Base-by-base conservation (phyloP, 2,329 filamentous ascomycete genomes). In the Penicillium frequentans region DNA sequence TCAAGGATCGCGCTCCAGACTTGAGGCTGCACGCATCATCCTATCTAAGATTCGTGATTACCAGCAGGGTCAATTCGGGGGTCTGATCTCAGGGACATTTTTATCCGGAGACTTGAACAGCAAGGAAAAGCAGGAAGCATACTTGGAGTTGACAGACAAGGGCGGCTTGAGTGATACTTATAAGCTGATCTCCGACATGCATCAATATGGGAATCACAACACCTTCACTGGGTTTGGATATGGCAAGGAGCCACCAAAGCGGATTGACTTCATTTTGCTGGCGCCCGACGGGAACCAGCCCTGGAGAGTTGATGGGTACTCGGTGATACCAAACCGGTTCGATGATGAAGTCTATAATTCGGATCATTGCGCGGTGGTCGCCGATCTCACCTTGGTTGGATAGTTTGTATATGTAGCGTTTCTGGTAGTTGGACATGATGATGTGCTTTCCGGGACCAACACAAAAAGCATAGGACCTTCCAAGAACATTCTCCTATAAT, bases 51-150 rank as follows among this genome's bases (percentile, higher is more conserved):
- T 83, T 42, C 61, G 72, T 37, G 63, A 72, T 52, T 70, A 73
- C 46, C 63, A 59, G 26, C 58, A 60, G 26, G 64, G 65, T 3
- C 52, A 64, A n/a, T 67, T 62, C 29, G 60, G 63, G 7, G 50
- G 65, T 9, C 42, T 61, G 23, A 68, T 76, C 23, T 66, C 78
- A 1, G 80, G 79, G 1, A 73, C 81, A 27, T 79, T 84, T 60
- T 70, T 86, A 2, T 73, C 78, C 0, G 84, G 84, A 1, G 84
- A 86, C 64, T 76, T 86, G 58, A 86, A 86, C 61, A 82, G 79
- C 51, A 68, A 80, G 58, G 77, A 77, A 14, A 63, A 66, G n/a
- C 75, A 81, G 37, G 80, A 82, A 58, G 84, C 84, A 2, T 85
- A 85, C 61, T 65, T 71, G 51, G 74, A 78, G 24, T 64, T 85